These are phyloP conservation scores for Tephrocybe rancida DNA, from an alignment of 768 basidiomycete species.

Conservation along the genomic window DNA sequence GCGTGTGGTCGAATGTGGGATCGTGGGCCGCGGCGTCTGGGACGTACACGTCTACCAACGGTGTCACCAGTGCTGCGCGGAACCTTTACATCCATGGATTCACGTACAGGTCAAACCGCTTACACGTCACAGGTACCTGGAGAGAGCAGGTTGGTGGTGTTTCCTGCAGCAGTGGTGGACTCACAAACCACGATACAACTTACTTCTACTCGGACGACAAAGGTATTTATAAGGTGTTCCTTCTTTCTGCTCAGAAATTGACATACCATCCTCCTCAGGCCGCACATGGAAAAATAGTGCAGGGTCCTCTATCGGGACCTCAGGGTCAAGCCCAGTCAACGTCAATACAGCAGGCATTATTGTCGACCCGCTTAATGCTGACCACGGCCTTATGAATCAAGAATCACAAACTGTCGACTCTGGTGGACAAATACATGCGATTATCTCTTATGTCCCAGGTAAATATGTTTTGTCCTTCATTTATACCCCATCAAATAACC, in stretches of 20 bases:
- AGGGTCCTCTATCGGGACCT: conserved; percentile 37
- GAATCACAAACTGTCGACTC: conserved; percentile 51
- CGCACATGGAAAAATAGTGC: conserved; percentile 48
- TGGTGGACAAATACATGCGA: conserved; percentile 42
- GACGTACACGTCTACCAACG: conserved; percentile 44
- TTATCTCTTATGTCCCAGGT: conserved; percentile 54
- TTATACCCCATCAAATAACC: background rate
- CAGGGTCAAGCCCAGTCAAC: conserved; percentile 41
- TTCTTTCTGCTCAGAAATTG: background rate
- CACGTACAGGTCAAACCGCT: conserved; percentile 37
- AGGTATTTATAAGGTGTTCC: conserved; percentile 23
- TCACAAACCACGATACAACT: conserved; percentile 51
- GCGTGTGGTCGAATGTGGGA: conserved; percentile 45
- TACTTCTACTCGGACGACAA: conserved; percentile 50
- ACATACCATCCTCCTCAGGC: conserved; percentile 24
- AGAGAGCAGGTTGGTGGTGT: conserved; percentile 45
- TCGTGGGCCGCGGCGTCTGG: conserved; percentile 48
- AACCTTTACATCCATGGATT: conserved; percentile 53
- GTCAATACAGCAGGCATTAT: conserved; percentile 47
- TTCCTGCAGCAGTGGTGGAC: conserved; percentile 41
- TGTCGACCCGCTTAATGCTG: conserved; percentile 44
- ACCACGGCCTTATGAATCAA: conserved; percentile 56
- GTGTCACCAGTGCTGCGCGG: conserved; percentile 39
- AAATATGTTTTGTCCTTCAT: conserved; percentile 9
- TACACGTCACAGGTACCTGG: conserved; percentile 51